A percentile compares a stretch with the other conserved stretches of the same genome.
Conservation (phyloP, 2,329 filamentous ascomycete genomes). For the Chaetomium sp. region DNA sequence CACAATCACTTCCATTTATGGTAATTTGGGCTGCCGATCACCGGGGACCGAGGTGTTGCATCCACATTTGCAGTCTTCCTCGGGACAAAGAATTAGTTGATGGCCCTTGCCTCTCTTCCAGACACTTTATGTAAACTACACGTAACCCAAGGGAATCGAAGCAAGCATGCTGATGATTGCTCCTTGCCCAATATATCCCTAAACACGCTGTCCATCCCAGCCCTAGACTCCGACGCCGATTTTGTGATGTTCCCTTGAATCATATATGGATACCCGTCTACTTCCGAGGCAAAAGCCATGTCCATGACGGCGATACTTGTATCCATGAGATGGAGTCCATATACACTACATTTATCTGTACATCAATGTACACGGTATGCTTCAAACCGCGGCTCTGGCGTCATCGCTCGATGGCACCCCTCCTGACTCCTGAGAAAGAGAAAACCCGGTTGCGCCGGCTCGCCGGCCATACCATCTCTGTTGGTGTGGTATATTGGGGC, state of each 20-base stretch:
- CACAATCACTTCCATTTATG: background rate
- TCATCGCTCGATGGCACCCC: slow-evolving; percentile 16
- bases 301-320: background rate
- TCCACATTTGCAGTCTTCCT: background rate
- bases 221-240: background rate
- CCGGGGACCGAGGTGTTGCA: background rate
- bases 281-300: background rate
- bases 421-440: background rate
- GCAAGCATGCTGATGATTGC: background rate
- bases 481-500: background rate
- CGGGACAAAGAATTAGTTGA: background rate
- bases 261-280: background rate
- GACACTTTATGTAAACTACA: background rate
- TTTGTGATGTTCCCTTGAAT: background rate
- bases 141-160: background rate
- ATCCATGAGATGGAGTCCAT: background rate
- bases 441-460: background rate
- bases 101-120: background rate
- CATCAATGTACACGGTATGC: background rate
- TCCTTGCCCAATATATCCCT: slow-evolving; percentile 4
- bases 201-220: background rate
- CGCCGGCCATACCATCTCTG: background rate
- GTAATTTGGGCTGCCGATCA: background rate
- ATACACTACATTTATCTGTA: background rate
- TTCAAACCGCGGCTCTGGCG: background rate